Percentiles rank a stretch among this genome's conserved stretches.
phyloP scores from a whole-genome alignment of 352 stramenopile genomes.

The Phytophthora megakarya region DNA sequence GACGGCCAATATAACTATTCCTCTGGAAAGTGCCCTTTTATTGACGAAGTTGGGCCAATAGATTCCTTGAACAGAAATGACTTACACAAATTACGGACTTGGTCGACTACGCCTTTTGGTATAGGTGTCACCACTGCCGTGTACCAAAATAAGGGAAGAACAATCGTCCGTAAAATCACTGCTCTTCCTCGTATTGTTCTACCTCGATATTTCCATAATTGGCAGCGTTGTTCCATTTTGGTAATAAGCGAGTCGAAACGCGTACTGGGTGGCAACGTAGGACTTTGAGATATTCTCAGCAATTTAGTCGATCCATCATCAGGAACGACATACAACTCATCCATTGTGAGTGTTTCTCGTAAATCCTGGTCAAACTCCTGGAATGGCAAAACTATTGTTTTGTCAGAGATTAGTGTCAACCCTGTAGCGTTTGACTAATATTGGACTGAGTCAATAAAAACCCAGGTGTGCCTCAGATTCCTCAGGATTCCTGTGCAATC shows the following conservation, averaged over 20 bases:
- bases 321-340: background rate
- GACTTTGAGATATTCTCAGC: slow-evolving; percentile 8
- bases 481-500: slow-evolving; percentile 24
- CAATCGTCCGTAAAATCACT: slow-evolving; percentile 7
- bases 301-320: background rate
- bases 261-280: background rate
- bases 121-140: slow-evolving; percentile 16
- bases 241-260: background rate
- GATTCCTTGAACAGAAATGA: slow-evolving; percentile 2
- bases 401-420: no score
- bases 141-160: slow-evolving; percentile 17
- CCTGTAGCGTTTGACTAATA: background rate
- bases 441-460: slow-evolving; percentile 1
- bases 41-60: background rate
- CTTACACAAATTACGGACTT: slow-evolving; percentile 11
- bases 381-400: no score
- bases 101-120: background rate
- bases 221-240: slow-evolving; percentile 3
- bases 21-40: background rate
- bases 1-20: slow-evolving; percentile 18
- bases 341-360: background rate
- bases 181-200: slow-evolving; percentile 4
- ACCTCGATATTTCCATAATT: slow-evolving; percentile 11
- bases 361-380: no score
- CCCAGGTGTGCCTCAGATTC: slow-evolving; percentile 3